Conservation (phyloP, 1,139 yeast species). For the Zygosaccharomyces pseudobailii region DNA sequence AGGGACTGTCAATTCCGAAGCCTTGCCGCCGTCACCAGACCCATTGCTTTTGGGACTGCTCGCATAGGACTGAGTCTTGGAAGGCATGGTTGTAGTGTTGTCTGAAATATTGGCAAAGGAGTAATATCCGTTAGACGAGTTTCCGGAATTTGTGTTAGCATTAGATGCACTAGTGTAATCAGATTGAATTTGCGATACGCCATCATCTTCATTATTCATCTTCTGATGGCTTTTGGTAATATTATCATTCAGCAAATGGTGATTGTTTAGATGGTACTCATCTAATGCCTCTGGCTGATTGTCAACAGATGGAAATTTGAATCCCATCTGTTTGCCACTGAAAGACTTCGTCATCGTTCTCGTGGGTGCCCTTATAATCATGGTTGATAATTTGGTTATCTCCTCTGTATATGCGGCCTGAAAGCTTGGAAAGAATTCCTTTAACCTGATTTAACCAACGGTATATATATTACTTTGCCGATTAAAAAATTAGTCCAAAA, state of each 20-base stretch:
- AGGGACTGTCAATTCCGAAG: constrained; percentile 2
- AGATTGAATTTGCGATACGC: constrained; percentile 26
- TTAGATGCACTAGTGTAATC: constrained; percentile 24
- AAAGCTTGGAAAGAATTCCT: not conserved
- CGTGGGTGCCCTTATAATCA: constrained; percentile 31
- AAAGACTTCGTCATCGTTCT: constrained; percentile 34
- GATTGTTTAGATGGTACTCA: constrained; percentile 26
- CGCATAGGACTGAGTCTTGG: constrained; percentile 1
- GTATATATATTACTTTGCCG: not conserved
- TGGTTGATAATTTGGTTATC: not conserved
- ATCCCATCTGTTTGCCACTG: constrained; percentile 30
- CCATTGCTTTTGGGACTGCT: constrained; percentile 1
- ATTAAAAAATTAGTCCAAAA: not conserved
- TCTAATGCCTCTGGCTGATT: constrained; percentile 13
- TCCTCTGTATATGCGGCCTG: not conserved
- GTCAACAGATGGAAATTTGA: constrained; percentile 29
- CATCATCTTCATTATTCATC: constrained; percentile 17
- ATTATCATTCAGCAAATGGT: constrained; percentile 24
- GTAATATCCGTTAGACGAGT: constrained; percentile 31
- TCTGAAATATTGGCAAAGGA: constrained; percentile 37
- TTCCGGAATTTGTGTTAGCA: constrained; percentile 24
- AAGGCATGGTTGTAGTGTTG: constrained; percentile 26
- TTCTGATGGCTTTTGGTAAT: constrained; percentile 4
- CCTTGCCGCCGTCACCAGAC: constrained; percentile 2
- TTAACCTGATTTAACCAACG: not conserved